phyloP scores from a whole-genome alignment of 495 filamentous ascomycete genomes.

The Hypoxylon trugodes region DNA sequence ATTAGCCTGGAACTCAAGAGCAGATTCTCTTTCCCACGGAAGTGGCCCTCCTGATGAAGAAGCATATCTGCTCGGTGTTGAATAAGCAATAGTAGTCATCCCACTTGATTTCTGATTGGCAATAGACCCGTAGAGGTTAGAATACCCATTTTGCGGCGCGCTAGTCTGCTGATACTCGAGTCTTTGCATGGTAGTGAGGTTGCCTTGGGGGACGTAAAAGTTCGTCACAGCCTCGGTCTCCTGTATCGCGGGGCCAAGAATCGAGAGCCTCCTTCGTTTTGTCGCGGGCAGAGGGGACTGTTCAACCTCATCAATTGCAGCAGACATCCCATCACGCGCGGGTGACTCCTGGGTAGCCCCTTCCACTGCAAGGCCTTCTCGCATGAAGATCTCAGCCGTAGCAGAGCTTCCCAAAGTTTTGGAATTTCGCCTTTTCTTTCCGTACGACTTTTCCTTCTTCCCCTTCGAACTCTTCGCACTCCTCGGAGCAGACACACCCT shows the following conservation, averaged over 20 bases:
- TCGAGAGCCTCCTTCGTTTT: constrained; percentile 20
- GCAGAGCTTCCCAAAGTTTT: constrained; percentile 6
- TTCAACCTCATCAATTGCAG: background rate
- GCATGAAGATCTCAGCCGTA: constrained; percentile 21
- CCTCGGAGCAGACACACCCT: background rate
- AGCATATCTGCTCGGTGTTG: constrained; percentile 40
- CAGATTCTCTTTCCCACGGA: constrained; percentile 33
- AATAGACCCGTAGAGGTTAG: constrained; percentile 15
- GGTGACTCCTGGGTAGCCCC: constrained; percentile 1
- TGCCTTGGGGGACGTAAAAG: constrained; percentile 43
- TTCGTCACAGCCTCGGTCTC: constrained; percentile 13
- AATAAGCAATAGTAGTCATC: constrained; percentile 39
- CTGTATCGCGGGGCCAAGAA: constrained; percentile 17
- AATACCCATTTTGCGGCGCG: constrained; percentile 26
- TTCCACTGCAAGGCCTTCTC: constrained; percentile 2
- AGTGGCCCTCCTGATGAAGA: constrained; percentile 40
- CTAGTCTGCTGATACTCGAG: constrained; percentile 42
- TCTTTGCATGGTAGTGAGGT: constrained; percentile 46
- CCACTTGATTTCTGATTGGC: constrained; percentile 41
- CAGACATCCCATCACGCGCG: constrained; percentile 11
- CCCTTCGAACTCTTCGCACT: constrained; percentile 9
- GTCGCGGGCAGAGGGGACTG: constrained; percentile 4
- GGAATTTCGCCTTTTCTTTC: constrained; percentile 23
- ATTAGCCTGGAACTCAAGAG: constrained; percentile 9
- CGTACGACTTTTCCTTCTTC: constrained; percentile 31